Evolutionary conservation across 1,139 yeast genomes (phyloP), one percentile per base, ranked within the genome.

Genomic region (Wickerhamomyces sp.): DNA sequence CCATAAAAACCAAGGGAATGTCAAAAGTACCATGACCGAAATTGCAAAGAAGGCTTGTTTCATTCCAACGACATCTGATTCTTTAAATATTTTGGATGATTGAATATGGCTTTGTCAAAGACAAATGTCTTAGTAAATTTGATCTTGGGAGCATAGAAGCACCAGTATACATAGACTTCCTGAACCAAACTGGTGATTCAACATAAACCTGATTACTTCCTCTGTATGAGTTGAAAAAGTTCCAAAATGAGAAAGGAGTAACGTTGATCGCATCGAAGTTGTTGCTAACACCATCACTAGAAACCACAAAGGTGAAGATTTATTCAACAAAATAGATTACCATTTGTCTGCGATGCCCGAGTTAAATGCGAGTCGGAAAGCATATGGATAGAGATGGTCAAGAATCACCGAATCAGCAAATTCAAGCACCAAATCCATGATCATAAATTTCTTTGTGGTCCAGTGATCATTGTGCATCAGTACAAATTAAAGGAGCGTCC

Each of bases 21-120:
- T 91, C 47, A 86, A 68, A 28, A 74, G 44, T 15, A 93, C 93
- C 97, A 91, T 91, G 23, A 68, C 54, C 20, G 98, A 98, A 48
- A 91, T 88, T 14, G 97, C 81, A 15, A 80, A 62, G 39, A 75
- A 48, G 1, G 96, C 96, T 54, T 78, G 81, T 42, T 70, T 64
- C 47, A 91, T 83, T 91, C 98, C 58, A 86, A 64, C 7, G 72
- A 62, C 72, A 91, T 78, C 64, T 91, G 98, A 62, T 91, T 89
- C 59, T 91, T 91, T 62, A 91, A 73, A 61, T 86, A 91, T 58
- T 95, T 76, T 40, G 98, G 98, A 58, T 91, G 98, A 63, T 91
- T 85, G 70, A 91, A 87, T 40, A 88, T 85, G 40, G 79, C 78
- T 54, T 78, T 81, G 62, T 91, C 97, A 58, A 86, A 91, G 21